Evolutionary conservation across 2,329 filamentous ascomycete genomes (phyloP).

Genomic region (Nectriaceae sp.): DNA sequence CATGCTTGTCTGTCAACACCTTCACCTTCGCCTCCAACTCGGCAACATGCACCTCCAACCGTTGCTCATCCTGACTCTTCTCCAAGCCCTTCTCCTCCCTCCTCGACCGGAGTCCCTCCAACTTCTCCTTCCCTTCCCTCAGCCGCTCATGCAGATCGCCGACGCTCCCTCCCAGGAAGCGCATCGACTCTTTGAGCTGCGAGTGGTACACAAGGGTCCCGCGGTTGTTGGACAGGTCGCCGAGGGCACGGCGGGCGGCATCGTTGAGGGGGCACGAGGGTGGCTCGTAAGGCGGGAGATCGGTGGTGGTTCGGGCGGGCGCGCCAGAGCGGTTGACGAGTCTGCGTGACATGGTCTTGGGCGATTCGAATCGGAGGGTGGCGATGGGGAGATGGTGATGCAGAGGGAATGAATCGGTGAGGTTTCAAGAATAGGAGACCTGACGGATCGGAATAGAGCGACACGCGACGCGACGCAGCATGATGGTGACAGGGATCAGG

Average conservation of each 20-base stretch:
- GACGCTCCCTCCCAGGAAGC: conserved; percentile 46
- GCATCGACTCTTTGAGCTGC: conserved; percentile 47
- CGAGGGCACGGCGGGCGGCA: conserved; percentile 39
- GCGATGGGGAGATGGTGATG: background rate
- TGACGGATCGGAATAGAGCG: background rate
- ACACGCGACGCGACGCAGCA: background rate
- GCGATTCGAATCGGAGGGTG: background rate
- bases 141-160: conserved; percentile 52
- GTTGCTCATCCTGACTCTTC: conserved; percentile 38
- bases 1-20: conserved; percentile 45
- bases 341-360: conserved; percentile 34
- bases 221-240: conserved; percentile 44
- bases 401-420: background rate
- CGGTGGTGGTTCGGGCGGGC: conserved; percentile 21
- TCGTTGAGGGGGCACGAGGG: conserved; percentile 48
- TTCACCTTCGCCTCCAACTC: conserved; percentile 43
- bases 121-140: conserved; percentile 36
- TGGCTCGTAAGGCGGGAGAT: conserved; percentile 53
- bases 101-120: conserved; percentile 35
- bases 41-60: conserved; percentile 41
- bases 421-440: background rate
- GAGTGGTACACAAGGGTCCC: conserved; percentile 45
- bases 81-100: conserved; percentile 39
- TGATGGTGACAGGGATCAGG: too few species aligned
- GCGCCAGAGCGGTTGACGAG: conserved; percentile 30